These are phyloP conservation scores for Chytridium lagenaria DNA, from an alignment of 371 early-diverging fungal species.

Conservation along the genomic window DNA sequence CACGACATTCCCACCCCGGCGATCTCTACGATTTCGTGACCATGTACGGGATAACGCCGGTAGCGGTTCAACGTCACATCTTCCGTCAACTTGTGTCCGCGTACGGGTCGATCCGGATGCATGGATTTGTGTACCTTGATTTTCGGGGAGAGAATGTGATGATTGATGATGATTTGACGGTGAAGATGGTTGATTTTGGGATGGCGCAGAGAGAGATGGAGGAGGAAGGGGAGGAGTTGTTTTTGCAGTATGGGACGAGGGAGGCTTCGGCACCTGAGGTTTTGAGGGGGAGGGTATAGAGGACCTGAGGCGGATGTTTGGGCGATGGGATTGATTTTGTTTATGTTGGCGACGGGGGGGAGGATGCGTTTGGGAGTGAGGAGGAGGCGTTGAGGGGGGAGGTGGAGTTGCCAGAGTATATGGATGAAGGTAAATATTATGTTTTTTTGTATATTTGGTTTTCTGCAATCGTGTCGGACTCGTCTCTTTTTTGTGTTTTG, in stretches of 20 bases:
- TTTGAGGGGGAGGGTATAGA: conserved; percentile 64
- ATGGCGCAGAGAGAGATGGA: conserved; percentile 37
- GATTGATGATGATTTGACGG: conserved; percentile 32
- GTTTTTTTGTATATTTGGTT: neutral
- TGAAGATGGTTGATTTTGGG: conserved; percentile 43
- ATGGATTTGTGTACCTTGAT: conserved; percentile 39
- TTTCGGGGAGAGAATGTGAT: conserved; percentile 45
- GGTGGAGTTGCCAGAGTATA: conserved; percentile 13
- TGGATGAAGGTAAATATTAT: conserved; percentile 22
- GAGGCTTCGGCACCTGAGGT: conserved; percentile 72
- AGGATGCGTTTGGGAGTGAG: conserved; percentile 40
- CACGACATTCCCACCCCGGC: conserved; percentile 42
- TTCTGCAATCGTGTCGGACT: too few relatives aligned
- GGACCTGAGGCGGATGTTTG: conserved; percentile 79
- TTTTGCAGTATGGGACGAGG: conserved; percentile 43
- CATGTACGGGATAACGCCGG: conserved; percentile 36
- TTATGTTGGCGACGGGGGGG: conserved; percentile 38
- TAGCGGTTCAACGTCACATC: conserved; percentile 32
- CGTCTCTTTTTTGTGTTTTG: too few relatives aligned
- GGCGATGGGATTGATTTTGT: conserved; percentile 48
- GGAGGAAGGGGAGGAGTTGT: conserved; percentile 9
- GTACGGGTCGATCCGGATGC: conserved; percentile 15
- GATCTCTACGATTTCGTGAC: conserved; percentile 43
- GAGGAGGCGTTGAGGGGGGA: conserved; percentile 33
- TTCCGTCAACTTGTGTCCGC: conserved; percentile 36